phyloP scores from a whole-genome alignment of 2,329 filamentous ascomycete genomes.

The Xylaria digitata region DNA sequence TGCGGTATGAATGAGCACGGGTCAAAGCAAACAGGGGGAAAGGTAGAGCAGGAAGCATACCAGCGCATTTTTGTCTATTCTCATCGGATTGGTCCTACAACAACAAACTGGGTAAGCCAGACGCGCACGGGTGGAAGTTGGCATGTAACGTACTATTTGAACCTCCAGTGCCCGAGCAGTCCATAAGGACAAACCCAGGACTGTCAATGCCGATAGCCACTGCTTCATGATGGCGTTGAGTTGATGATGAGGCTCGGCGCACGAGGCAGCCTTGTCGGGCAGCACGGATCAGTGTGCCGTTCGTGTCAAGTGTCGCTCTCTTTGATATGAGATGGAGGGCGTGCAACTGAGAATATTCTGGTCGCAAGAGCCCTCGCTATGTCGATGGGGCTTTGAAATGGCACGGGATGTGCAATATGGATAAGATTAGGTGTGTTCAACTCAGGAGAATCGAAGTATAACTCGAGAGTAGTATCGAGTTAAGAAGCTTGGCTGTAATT shows the following conservation, averaged over 20 bases:
- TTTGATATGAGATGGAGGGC: conserved; percentile 3
- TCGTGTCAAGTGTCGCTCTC: conserved; percentile 20
- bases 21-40: background rate
- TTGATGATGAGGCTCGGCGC: conserved; percentile 42
- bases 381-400: conserved; percentile 13
- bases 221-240: conserved; percentile 62
- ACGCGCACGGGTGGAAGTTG: conserved; percentile 3
- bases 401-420: conserved; percentile 18
- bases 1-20: conserved; percentile 49
- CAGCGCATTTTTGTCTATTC: conserved; percentile 83
- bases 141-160: conserved; percentile 60
- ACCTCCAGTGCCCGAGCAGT: conserved; percentile 68
- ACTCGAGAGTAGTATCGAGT: conserved; percentile 13
- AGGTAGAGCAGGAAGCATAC: conserved; percentile 55
- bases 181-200: conserved; percentile 66
- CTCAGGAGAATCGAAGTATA: conserved; percentile 9
- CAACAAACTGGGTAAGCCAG: conserved; percentile 32
- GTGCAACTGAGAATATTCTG: background rate
- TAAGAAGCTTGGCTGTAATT: conserved; percentile 29
- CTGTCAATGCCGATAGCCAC: conserved; percentile 61
- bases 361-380: background rate
- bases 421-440: conserved; percentile 12
- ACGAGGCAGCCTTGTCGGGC: conserved; percentile 47
- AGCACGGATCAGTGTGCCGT: conserved; percentile 42
- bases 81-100: conserved; percentile 78